Percentiles rank a stretch among this genome's conserved stretches.
Conservation (phyloP, 2,329 filamentous ascomycete species). For the Monosporascus sp. region DNA sequence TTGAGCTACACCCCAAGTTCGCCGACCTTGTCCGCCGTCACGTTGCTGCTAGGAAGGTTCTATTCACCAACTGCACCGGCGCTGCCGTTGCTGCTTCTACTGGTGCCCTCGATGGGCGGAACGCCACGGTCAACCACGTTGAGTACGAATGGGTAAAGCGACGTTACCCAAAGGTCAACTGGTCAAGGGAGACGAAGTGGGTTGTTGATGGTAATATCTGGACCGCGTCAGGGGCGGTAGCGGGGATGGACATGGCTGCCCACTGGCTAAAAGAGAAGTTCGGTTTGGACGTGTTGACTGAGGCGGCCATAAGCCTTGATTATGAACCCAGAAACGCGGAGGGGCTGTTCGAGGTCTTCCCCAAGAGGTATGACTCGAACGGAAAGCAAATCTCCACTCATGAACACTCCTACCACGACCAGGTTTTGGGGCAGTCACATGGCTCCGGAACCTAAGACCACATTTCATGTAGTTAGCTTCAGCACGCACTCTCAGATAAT, state of each 20-base stretch:
- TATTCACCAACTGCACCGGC: conserved; percentile 35
- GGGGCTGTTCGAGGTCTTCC: conserved; percentile 23
- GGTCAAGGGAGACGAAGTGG: conserved; percentile 39
- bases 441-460: too few species aligned
- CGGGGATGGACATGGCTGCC: conserved; percentile 40
- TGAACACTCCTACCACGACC: conserved; percentile 2
- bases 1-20: conserved; percentile 24
- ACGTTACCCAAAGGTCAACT: conserved; percentile 35
- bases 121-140: conserved; percentile 37
- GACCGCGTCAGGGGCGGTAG: conserved; percentile 39
- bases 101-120: conserved; percentile 36
- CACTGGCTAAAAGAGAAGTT: conserved; percentile 34
- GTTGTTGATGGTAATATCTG: conserved; percentile 40
- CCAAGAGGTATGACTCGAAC: conserved; percentile 19
- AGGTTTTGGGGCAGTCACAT: not conserved
- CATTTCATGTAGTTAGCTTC: too few species aligned
- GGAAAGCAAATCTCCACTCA: conserved; percentile 26
- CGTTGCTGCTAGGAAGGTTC: conserved; percentile 28
- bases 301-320: conserved; percentile 22
- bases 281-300: conserved; percentile 22
- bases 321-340: conserved; percentile 31
- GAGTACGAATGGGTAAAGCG: conserved; percentile 24
- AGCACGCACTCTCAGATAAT: too few species aligned
- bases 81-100: conserved; percentile 25
- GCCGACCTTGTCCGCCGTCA: conserved; percentile 29